phyloP scores from a whole-genome alignment of 2,329 filamentous ascomycete genomes.

The Colletotrichum sp. region DNA sequence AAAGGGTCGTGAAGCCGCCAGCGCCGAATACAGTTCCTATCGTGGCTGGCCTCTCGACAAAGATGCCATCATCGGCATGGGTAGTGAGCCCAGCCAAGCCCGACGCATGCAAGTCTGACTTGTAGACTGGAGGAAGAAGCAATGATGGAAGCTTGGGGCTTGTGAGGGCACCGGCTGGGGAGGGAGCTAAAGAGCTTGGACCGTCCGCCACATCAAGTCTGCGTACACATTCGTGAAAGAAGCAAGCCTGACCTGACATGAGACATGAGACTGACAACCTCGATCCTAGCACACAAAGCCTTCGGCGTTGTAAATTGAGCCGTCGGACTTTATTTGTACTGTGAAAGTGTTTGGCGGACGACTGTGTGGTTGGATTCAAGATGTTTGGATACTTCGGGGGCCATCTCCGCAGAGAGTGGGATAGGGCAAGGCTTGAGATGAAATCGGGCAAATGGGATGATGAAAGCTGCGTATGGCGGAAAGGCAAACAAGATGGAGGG shows the following conservation, averaged over 20 bases:
- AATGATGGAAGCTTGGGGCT: constrained; percentile 5
- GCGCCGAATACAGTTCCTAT: neutral
- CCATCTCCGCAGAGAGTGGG: neutral
- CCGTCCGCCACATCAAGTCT: neutral
- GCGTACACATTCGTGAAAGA: neutral
- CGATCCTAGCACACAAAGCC: neutral
- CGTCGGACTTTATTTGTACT: neutral
- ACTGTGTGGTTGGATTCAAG: neutral
- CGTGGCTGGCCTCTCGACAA: neutral
- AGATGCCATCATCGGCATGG: neutral
- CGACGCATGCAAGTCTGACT: neutral
- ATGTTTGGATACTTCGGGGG: neutral
- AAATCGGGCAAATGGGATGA: constrained; percentile 1
- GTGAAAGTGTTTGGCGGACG: neutral
- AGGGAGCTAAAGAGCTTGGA: constrained; percentile 7
- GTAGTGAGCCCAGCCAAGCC: neutral
- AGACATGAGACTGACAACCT: neutral
- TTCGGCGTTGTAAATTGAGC: neutral
- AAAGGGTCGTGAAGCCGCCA: neutral
- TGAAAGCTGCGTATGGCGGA: neutral
- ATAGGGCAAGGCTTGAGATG: neutral
- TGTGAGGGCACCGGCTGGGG: neutral
- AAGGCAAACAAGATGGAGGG: neutral
- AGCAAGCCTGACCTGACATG: neutral
- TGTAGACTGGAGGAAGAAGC: neutral